Percentiles rank a stretch among this genome's conserved stretches.
phyloP scores from a whole-genome alignment of 495 filamentous ascomycete genomes.

The Talaromyces borbonicus region DNA sequence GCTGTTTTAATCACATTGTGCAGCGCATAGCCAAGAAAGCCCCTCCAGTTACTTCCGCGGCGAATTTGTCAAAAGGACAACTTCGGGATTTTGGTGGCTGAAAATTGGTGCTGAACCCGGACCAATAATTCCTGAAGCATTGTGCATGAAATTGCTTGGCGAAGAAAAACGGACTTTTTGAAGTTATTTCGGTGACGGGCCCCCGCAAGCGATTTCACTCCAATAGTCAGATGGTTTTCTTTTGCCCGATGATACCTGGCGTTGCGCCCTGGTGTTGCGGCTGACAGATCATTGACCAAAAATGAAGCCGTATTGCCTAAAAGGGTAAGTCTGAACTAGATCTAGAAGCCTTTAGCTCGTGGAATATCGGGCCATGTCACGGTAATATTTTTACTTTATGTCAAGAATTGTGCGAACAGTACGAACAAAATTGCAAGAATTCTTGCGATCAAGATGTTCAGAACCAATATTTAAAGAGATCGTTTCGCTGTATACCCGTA shows the following conservation, averaged over 20 bases:
- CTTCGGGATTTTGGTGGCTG: no score
- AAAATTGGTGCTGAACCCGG: no score
- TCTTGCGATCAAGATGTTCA: not conserved
- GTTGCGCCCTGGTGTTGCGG: not conserved
- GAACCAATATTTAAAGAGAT: not conserved
- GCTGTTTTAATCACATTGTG: no score
- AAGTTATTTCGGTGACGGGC: not conserved
- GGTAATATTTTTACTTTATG: not conserved
- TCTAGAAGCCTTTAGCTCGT: not conserved
- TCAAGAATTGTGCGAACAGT: not conserved
- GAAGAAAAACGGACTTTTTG: no score
- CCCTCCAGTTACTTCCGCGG: no score
- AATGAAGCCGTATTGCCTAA: not conserved
- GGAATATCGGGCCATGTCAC: slow-evolving; percentile 1
- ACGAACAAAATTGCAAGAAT: no score
- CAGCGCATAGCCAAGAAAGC: no score
- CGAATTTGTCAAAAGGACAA: no score
- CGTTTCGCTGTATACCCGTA: not conserved
- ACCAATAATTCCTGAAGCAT: no score
- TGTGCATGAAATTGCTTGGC: no score
- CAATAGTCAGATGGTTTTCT: not conserved
- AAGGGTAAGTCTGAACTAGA: not conserved
- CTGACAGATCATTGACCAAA: not conserved
- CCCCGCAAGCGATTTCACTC: slow-evolving; percentile 1
- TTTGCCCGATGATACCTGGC: not conserved